Evolutionary conservation across 78 protist genomes (phyloP).

Genomic region (Paratrimastix pyriformis): DNA sequence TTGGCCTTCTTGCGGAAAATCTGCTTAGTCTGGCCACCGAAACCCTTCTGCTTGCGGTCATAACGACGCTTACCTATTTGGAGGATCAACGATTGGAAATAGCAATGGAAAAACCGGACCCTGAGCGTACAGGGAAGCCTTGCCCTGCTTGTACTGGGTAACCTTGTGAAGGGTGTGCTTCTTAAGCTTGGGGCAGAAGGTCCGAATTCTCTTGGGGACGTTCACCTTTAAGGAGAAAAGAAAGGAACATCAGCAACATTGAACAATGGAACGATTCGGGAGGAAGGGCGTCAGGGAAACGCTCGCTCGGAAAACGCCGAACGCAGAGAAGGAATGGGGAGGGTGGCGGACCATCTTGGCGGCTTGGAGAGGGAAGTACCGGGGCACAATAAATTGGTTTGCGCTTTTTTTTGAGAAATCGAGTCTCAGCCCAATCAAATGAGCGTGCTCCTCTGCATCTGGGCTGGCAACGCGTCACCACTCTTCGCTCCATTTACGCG

Average conservation of each 20-base stretch:
- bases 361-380: too few species aligned
- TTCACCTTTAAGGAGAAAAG: conserved; percentile 61
- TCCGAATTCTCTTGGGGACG: conserved; percentile 82
- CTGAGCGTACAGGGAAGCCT: conserved; percentile 88
- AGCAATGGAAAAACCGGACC: conserved; percentile 30
- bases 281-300: too few species aligned
- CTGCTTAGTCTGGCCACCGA: conserved; percentile 99
- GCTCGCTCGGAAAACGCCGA: too few species aligned
- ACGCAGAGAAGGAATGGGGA: too few species aligned
- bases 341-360: too few species aligned
- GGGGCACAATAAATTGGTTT: too few species aligned
- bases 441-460: too few species aligned
- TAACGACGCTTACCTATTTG: conserved; percentile 89
- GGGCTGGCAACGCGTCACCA: too few species aligned
- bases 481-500: too few species aligned
- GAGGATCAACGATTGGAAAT: background rate
- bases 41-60: conserved; percentile 96
- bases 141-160: conserved; percentile 95
- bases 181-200: conserved; percentile 68
- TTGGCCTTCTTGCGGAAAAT: conserved; percentile 97
- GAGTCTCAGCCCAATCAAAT: too few species aligned
- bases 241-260: background rate
- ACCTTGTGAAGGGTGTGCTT: conserved; percentile 86
- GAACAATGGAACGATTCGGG: background rate
- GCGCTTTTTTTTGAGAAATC: too few species aligned